A percentile compares a stretch with the other conserved stretches of the same genome.
phyloP scores from a whole-genome alignment of 2,329 filamentous ascomycete species.

The Alternaria burnsii region DNA sequence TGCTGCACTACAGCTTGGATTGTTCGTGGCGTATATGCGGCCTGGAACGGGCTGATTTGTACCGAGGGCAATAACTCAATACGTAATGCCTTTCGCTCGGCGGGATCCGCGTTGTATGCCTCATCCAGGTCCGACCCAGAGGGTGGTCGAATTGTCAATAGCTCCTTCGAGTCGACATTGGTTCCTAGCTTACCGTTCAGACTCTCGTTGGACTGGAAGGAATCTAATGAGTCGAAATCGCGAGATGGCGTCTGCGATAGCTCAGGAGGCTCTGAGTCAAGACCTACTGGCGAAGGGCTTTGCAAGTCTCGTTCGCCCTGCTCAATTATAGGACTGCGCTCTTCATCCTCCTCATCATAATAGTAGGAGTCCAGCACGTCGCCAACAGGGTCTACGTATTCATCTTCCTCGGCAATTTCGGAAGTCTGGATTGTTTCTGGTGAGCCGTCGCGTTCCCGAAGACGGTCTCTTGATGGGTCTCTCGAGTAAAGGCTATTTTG shows the following conservation, averaged over 20 bases:
- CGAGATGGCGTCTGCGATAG: slow-evolving; percentile 41
- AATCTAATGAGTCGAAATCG: slow-evolving; percentile 35
- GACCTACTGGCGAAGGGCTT: slow-evolving; percentile 28
- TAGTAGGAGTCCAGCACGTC: slow-evolving; percentile 69
- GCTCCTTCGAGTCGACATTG: slow-evolving; percentile 17
- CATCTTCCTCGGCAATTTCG: slow-evolving; percentile 37
- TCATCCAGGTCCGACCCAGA: slow-evolving; percentile 18
- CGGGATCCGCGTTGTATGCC: slow-evolving; percentile 9
- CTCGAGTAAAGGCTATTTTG: slow-evolving; percentile 56
- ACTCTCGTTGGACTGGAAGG: slow-evolving; percentile 34
- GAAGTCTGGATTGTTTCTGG: slow-evolving; percentile 39
- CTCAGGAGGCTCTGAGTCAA: slow-evolving; percentile 36
- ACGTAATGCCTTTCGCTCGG: slow-evolving; percentile 12
- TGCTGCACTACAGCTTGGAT: slow-evolving; percentile 19
- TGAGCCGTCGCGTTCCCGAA: slow-evolving; percentile 40
- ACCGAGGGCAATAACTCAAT: slow-evolving; percentile 20
- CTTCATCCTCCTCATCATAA: slow-evolving; percentile 58
- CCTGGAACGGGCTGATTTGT: slow-evolving; percentile 27
- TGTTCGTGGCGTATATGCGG: slow-evolving; percentile 24
- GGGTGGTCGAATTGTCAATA: slow-evolving; percentile 21
- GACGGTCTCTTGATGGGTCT: slow-evolving; percentile 36
- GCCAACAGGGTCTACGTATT: slow-evolving; percentile 64
- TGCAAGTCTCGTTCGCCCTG: slow-evolving; percentile 14
- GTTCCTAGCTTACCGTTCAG: slow-evolving; percentile 20
- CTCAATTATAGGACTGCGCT: slow-evolving; percentile 22